Base-by-base conservation (phyloP, 371 early-diverging fungal species). In the Mucor circinelloides region DNA sequence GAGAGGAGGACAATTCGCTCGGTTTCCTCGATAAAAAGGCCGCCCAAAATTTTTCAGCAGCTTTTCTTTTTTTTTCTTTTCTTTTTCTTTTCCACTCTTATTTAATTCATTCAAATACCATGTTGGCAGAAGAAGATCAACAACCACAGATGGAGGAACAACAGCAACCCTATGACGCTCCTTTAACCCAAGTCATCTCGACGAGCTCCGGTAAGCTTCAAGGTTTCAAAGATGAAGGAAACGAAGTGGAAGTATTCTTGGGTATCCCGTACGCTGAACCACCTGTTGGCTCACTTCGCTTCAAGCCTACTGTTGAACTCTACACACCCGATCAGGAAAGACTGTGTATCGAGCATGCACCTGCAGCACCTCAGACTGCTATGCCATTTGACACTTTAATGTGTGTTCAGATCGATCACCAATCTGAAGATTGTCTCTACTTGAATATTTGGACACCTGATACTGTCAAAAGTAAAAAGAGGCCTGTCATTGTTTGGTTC, bases 371-470 rank as follows among this genome's bases (percentile, higher is more conserved):
- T 31, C 79, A 78, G 38, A 69, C 70, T 0, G 58, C 46, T 2
- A 78, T 78, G 79, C 79, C 79, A 19, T 78, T 75, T 60, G 79
- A 78, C 38, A 78, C 79, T 10, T 63, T 78, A 12, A 78, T 78
- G 79, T 73, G 72, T 25, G 73, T 73, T n/a, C 70, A 78, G 36
- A 66, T 72, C 7, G 67, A 69, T 31, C 58, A 66, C 30, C 79
- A 78, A 57, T 66, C 75, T 9, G 80, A 80, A 62, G 80, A 80
- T 31, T 80, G 80, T 64, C 58, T 80, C 1, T 75, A 80, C 56
- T 28, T 77, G 17, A 80, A 77, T 57, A 40, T 80, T 25, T 80
- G 75, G 73, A 63, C 72, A 17, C 78, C 78, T 27, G 64, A 50
- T 25, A 60, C 60, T 25, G 40, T 61, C n/a, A 67, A 48, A 31